A percentile compares a stretch with the other conserved stretches of the same genome.
phyloP scores from a whole-genome alignment of 2,329 filamentous ascomycete genomes.

The Fusarium ambrosium region DNA sequence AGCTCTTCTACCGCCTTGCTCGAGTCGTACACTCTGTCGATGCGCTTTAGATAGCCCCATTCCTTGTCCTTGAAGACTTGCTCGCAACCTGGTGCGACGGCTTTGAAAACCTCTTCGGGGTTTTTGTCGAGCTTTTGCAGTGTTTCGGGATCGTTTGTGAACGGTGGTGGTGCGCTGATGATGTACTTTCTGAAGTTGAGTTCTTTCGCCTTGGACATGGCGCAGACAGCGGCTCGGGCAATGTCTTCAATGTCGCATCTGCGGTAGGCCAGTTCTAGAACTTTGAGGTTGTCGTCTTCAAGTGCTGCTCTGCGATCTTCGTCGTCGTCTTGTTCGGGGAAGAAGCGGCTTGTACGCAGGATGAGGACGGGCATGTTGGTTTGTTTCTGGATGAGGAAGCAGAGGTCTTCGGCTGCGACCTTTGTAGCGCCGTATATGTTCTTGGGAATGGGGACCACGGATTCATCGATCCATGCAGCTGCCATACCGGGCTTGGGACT shows the following conservation, averaged over 20 bases:
- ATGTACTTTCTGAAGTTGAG: slow-evolving; percentile 59
- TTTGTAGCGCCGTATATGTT: slow-evolving; percentile 66
- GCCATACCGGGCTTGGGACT: slow-evolving; percentile 52
- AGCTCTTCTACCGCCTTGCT: slow-evolving; percentile 57
- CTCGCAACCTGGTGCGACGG: slow-evolving; percentile 45
- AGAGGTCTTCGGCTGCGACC: slow-evolving; percentile 62
- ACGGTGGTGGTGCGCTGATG: slow-evolving; percentile 59
- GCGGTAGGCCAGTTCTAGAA: slow-evolving; percentile 62
- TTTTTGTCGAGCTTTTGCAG: slow-evolving; percentile 52
- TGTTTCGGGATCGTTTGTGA: slow-evolving; percentile 48
- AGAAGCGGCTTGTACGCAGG: slow-evolving; percentile 63
- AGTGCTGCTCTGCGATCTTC: slow-evolving; percentile 54
- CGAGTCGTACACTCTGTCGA: slow-evolving; percentile 63
- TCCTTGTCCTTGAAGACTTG: slow-evolving; percentile 49
- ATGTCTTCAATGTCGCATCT: slow-evolving; percentile 60
- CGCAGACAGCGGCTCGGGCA: slow-evolving; percentile 57
- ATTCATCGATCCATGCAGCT: slow-evolving; percentile 61
- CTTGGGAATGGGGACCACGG: slow-evolving; percentile 57
- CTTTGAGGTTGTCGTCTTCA: slow-evolving; percentile 60
- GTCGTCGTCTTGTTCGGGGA: slow-evolving; percentile 63
- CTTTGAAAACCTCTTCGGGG: slow-evolving; percentile 50
- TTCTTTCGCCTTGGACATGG: slow-evolving; percentile 51
- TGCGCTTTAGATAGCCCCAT: slow-evolving; percentile 55
- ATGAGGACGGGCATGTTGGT: slow-evolving; percentile 57
- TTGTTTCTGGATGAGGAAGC: slow-evolving; percentile 57